These are phyloP conservation scores for Paragyromitra xinjiangensis DNA, from an alignment of 495 filamentous ascomycete genomes.

Conservation along the genomic window DNA sequence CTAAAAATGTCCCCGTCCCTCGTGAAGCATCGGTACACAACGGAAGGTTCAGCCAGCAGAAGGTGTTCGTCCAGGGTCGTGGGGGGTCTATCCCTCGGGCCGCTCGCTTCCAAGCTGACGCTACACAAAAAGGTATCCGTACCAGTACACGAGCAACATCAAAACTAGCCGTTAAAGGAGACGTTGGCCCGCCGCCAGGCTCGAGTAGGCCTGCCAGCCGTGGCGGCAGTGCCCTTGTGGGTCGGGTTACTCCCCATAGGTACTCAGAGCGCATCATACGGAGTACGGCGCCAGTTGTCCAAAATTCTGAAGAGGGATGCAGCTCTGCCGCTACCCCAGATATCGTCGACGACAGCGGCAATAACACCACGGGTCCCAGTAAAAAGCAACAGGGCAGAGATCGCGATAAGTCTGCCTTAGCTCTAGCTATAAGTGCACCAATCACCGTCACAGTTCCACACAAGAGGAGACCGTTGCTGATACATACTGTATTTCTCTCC, in stretches of 20 bases:
- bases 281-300: neutral
- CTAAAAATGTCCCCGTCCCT: neutral
- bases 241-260: neutral
- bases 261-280: neutral
- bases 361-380: neutral
- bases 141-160: neutral
- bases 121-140: neutral
- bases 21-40: neutral
- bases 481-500: neutral
- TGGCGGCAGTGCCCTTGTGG: neutral
- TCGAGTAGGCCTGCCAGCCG: neutral
- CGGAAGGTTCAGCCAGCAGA: constrained; percentile 6
- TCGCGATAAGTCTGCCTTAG: constrained; percentile 2
- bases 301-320: constrained; percentile 2
- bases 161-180: neutral
- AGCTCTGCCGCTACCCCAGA: neutral
- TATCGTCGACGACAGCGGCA: neutral
- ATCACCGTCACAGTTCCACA: neutral
- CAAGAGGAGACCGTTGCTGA: neutral
- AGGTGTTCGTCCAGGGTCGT: neutral
- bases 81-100: constrained; percentile 3
- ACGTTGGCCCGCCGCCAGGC: neutral
- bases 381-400: constrained; percentile 6
- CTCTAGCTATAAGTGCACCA: constrained; percentile 5
- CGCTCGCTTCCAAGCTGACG: constrained; percentile 2